Base-by-base conservation (phyloP, 2,329 filamentous ascomycete species). In the Camptophora hylomeconis region DNA sequence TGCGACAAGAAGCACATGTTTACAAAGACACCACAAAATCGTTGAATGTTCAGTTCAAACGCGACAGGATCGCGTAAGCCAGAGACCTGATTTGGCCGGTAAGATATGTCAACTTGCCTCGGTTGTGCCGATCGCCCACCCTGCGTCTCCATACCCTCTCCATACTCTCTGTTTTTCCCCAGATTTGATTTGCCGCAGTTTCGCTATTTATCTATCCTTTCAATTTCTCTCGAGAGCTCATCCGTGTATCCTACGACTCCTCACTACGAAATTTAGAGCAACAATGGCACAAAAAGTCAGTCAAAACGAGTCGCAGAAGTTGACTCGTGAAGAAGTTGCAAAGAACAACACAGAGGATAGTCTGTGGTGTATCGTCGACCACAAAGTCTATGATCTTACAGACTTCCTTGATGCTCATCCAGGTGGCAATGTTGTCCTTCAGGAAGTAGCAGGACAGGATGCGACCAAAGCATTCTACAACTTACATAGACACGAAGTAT, bases 401-500 rank as follows among this genome's bases (percentile, higher is more conserved):
- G 57, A 61, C 23, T 76, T 74, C 37, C 36, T 69, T 2, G 51
- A 64, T 14, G 69, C 75, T 32, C 72, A 76, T 36, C 72, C 72
- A 3, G 55, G 56, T 10, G 58, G 58, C 10, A 44, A 42, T 20
- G 57, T 60, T 5, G 45, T 56, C 9, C 44, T 62, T 2, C 25
- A 51, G 17, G 55, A 61, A 28, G 43, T 53, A 22, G 58, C 55
- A 18, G 58, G 58, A 14, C 46, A 45, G 22, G 58, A 61, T 35
- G 58, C 54, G 1, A 60, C 57, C 1, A 46, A 39, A 10, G 56
- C 48, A 5, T 62, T 56, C 38, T 92, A 92, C 69, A 92, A 92
- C 61, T 73, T 93, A 30, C 84, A 93, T 59, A 67, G 83, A 15
- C 82, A 92, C 44, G 83, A 92, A 56, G 80, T 92, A n/a, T 67